These are phyloP conservation scores for Dendrothele bispora DNA, from an alignment of 768 basidiomycete species.

Conservation along the genomic window DNA sequence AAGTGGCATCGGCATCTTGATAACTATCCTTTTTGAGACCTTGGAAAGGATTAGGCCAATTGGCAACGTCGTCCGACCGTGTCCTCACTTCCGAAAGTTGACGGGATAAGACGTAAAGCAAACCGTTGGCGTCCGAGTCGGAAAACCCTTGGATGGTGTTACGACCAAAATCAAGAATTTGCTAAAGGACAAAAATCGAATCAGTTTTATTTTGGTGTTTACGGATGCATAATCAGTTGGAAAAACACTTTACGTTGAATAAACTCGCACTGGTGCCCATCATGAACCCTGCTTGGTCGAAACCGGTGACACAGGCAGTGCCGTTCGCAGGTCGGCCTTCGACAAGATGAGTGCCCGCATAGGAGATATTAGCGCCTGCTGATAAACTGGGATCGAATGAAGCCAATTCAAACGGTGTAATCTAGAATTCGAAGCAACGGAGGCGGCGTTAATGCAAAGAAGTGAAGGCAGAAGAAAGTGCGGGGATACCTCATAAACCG, in stretches of 20 bases:
- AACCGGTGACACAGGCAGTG: constrained; percentile 67
- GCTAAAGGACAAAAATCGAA: constrained; percentile 26
- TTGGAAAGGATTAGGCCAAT: constrained; percentile 67
- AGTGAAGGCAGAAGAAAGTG: neutral
- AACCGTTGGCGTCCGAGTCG: constrained; percentile 30
- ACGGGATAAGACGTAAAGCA: constrained; percentile 44
- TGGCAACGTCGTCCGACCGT: constrained; percentile 59
- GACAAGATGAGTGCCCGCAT: constrained; percentile 62
- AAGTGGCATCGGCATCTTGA: constrained; percentile 48
- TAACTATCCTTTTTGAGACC: constrained; percentile 50
- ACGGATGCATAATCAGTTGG: neutral
- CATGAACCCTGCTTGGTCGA: constrained; percentile 73
- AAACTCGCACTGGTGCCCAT: constrained; percentile 75
- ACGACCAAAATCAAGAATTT: constrained; percentile 45
- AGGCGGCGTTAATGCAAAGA: neutral
- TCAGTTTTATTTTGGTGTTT: neutral
- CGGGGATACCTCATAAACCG: constrained; percentile 57
- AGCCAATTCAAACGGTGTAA: constrained; percentile 66
- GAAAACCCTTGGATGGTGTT: constrained; percentile 43
- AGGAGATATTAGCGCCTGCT: constrained; percentile 65
- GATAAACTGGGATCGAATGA: constrained; percentile 73
- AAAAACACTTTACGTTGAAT: constrained; percentile 49
- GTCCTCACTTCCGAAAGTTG: constrained; percentile 50
- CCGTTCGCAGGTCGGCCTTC: constrained; percentile 55
- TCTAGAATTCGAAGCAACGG: too few species aligned